Evolutionary conservation across 73 alveolate species (phyloP).

Genomic region (Diophrys sp.): DNA sequence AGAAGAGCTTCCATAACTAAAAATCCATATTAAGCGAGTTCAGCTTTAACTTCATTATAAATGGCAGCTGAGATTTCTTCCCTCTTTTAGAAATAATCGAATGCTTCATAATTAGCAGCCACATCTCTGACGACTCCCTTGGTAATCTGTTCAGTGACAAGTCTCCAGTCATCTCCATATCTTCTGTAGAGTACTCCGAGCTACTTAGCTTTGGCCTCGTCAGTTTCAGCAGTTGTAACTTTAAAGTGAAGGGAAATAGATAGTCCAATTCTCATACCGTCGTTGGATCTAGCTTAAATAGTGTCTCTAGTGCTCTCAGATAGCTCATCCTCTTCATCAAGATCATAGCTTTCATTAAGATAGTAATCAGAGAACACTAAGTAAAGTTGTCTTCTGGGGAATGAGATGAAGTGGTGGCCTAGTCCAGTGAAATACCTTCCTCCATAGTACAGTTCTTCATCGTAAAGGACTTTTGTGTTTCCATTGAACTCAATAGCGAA

Average conservation of each 20-base stretch:
- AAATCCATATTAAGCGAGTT: neutral
- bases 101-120: neutral
- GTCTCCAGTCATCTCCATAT: neutral
- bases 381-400: constrained; percentile 2
- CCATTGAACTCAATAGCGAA: neutral
- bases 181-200: neutral
- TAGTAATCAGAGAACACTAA: constrained; percentile 1
- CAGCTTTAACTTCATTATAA: neutral
- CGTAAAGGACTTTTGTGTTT: neutral
- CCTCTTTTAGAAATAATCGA: neutral
- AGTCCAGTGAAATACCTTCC: constrained; percentile 9
- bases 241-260: neutral
- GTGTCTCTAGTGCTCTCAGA: neutral
- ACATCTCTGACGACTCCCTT: neutral
- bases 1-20: neutral
- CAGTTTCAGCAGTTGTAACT: neutral
- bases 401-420: constrained; percentile 2
- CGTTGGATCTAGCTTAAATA: neutral
- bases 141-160: neutral
- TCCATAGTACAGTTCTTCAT: neutral
- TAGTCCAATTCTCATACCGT: neutral
- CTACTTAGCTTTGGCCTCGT: neutral
- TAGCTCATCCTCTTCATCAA: constrained; percentile 1
- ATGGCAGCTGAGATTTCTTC: neutral
- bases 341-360: neutral